phyloP scores from a whole-genome alignment of 106 monocot genomes.

The Acanthochlamys bracteata region DNA sequence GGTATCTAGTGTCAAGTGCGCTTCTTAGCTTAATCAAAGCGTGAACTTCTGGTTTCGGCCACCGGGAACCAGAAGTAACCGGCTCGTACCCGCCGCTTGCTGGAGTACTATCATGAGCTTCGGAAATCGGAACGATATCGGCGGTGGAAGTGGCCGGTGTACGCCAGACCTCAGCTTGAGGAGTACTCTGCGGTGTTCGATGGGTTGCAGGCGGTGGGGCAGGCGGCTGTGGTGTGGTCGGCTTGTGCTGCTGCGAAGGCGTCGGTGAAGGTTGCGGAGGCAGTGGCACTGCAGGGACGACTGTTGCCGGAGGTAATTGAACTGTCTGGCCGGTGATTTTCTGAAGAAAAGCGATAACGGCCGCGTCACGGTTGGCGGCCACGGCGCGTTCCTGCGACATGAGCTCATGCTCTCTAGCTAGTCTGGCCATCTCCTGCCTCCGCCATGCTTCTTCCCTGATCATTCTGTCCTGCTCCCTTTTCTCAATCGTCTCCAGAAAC shows the following conservation, averaged over 20 bases:
- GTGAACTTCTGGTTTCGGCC: slow-evolving; percentile 77
- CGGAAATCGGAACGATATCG: slow-evolving; percentile 2
- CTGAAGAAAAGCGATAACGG: slow-evolving; percentile 62
- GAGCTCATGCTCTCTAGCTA: slow-evolving; percentile 54
- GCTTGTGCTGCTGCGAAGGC: not conserved
- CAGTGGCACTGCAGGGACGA: slow-evolving; percentile 7
- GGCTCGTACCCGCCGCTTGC: slow-evolving; percentile 4
- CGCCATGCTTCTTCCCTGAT: slow-evolving; percentile 75
- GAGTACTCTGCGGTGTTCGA: too few species aligned
- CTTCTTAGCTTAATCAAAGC: slow-evolving; percentile 57
- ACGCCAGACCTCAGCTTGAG: not conserved
- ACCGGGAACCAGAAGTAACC: slow-evolving; percentile 41
- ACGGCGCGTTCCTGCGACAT: slow-evolving; percentile 52
- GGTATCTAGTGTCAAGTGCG: slow-evolving; percentile 45
- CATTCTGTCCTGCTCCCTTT: slow-evolving; percentile 71
- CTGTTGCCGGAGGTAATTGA: slow-evolving; percentile 15
- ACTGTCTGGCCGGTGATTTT: slow-evolving; percentile 42
- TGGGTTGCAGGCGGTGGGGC: not conserved
- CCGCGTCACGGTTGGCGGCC: slow-evolving; percentile 50
- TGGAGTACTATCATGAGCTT: not conserved
- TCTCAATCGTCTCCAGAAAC: slow-evolving; percentile 75
- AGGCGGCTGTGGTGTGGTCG: not conserved
- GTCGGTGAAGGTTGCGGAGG: not conserved
- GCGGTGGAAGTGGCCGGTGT: not conserved
- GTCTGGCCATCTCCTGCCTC: slow-evolving; percentile 68